Percentiles rank a stretch among this genome's conserved stretches.
phyloP scores from a whole-genome alignment of 345 rosid species.

The Arabidopsis arenosa region DNA sequence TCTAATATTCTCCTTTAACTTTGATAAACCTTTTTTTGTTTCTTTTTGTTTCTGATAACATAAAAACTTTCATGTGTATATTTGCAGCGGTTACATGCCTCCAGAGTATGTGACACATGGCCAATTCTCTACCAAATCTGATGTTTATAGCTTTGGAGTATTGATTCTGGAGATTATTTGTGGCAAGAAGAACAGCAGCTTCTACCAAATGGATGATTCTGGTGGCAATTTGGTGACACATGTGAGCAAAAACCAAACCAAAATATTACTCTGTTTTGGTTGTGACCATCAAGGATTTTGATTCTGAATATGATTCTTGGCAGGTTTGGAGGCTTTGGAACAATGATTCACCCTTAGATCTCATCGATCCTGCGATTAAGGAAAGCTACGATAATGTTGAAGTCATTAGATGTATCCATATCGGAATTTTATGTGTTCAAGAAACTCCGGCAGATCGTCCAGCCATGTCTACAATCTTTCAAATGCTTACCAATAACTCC shows the following conservation, averaged over 20 bases:
- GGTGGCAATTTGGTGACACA: slow-evolving; percentile 13
- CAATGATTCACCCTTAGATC: slow-evolving; percentile 2
- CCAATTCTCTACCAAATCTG: slow-evolving; percentile 4
- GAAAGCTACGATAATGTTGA: not conserved
- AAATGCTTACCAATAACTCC: slow-evolving; percentile 25
- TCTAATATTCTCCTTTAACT: not conserved
- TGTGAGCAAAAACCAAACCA: not conserved
- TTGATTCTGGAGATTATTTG: not conserved
- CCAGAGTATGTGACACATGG: slow-evolving; percentile 9
- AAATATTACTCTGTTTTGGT: not conserved
- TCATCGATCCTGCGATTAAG: slow-evolving; percentile 15
- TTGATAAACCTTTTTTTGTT: not conserved
- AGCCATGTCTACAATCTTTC: not conserved
- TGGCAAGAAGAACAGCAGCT: slow-evolving; percentile 7
- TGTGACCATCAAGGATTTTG: not conserved
- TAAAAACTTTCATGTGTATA: not conserved
- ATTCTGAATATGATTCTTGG: not conserved
- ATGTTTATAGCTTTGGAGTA: slow-evolving; percentile 20
- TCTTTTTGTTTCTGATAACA: not conserved
- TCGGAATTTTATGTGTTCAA: slow-evolving; percentile 17
- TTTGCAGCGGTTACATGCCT: slow-evolving; percentile 13
- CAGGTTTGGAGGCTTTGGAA: slow-evolving; percentile 30
- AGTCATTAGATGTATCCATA: slow-evolving; percentile 20
- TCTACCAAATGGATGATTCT: not conserved
- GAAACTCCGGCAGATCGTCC: slow-evolving; percentile 25